Base-by-base conservation (phyloP, 768 basidiomycete species). In the Omphalotus guepiniiformis region DNA sequence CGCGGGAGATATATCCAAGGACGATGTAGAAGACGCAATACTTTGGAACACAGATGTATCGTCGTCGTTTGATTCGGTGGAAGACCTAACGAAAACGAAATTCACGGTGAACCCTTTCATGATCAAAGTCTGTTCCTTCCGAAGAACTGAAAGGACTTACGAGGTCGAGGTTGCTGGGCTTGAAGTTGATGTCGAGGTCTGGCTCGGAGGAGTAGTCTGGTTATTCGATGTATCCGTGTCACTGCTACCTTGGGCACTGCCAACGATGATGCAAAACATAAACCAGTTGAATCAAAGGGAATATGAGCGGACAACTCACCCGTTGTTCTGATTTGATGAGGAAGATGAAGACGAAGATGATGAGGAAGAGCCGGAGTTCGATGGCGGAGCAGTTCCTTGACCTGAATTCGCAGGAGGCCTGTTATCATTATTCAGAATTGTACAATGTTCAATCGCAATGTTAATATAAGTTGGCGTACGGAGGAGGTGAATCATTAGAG, bases 331-430 rank as follows among this genome's bases (percentile, higher is more conserved):
- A n/a, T n/a, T 27, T 7, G 16, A 7, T 7, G 35, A 28, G 4
- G 21, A 6, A 12, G 42, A 32, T 7, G 42, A 21, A 4, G 28
- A 15, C 9, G 42, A 9, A 21, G 19, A 23, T 21, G 29, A 15
- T 6, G 42, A 44, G 9, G 41, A 42, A 19, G 44, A 36, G 34
- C 34, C 28, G 21, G 44, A 36, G 22, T 7, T 46, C 34, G 34
- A 37, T 22, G 34, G n/a, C n/a, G n/a, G n/a, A n/a, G n/a, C n/a
- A n/a, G n/a, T n/a, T n/a, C n/a, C n/a, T n/a, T n/a, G n/a, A n/a
- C n/a, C n/a, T n/a, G n/a, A n/a, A n/a, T n/a, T 27, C 19, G 44
- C 18, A 16, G 44, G n/a, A 16, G 32, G 32, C 3, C 6, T 12
- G 28, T 4, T 16, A 3, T 19, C 32, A n/a, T 27, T 26, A 21